Percentiles rank a stretch among this genome's conserved stretches.
These are phyloP conservation scores for Vicia faba DNA, from an alignment of 306 rosid species.

Conservation along the genomic window DNA sequence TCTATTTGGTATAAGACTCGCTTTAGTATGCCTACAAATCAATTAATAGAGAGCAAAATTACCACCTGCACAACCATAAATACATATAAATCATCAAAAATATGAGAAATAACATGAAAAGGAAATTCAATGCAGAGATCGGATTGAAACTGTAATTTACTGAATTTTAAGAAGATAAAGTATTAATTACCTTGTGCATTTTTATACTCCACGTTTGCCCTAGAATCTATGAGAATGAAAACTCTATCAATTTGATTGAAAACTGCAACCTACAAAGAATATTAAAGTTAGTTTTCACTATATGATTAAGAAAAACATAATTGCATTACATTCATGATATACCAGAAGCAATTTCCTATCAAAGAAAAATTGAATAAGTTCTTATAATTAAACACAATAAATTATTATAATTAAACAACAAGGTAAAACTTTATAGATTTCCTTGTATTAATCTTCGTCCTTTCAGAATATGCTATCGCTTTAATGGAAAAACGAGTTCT, in stretches of 20 bases:
- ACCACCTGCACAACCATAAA: constrained; percentile 73
- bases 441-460: no score
- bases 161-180: constrained; percentile 28
- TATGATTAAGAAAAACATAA: constrained; percentile 30
- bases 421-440: no score
- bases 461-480: no score
- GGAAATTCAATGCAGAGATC: no score
- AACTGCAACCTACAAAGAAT: constrained; percentile 79
- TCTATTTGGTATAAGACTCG: constrained; percentile 82
- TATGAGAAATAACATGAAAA: no score
- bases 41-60: constrained; percentile 94
- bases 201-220: constrained; percentile 82
- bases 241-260: constrained; percentile 93
- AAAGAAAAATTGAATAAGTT: no score
- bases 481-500: no score
- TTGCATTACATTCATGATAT: constrained; percentile 13
- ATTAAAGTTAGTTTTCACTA: constrained; percentile 32
- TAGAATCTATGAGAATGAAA: constrained; percentile 87
- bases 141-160: constrained; percentile 9
- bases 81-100: constrained; percentile 31
- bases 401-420: no score
- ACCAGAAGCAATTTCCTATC: no score
- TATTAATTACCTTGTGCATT: constrained; percentile 84
- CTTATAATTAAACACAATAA: no score
- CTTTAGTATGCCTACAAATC: constrained; percentile 94